Evolutionary conservation across 768 basidiomycete species (phyloP).

Genomic region (Termitomyces sp.): DNA sequence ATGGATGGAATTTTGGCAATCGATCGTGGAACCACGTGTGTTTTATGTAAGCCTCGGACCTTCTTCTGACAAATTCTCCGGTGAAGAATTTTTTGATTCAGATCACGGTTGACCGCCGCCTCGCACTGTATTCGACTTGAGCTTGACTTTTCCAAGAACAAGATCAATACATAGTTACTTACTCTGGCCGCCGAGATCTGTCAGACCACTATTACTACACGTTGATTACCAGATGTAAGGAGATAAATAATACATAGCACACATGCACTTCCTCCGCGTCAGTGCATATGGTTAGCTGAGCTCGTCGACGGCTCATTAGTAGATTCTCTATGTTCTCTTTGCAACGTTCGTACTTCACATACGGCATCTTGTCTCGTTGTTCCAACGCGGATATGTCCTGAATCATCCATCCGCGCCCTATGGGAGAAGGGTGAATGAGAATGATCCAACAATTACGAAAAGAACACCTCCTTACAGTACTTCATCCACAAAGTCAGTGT

Average conservation of each 20-base stretch:
- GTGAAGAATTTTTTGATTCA: too few relatives aligned
- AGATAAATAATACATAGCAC: not conserved
- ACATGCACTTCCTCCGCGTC: not conserved
- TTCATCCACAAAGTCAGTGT: conserved; percentile 47
- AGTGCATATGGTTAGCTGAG: not conserved
- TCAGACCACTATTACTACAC: too few relatives aligned
- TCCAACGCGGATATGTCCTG: conserved; percentile 23
- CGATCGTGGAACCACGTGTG: too few relatives aligned
- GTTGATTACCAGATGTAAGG: not conserved
- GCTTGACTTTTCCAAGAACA: too few relatives aligned
- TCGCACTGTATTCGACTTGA: too few relatives aligned
- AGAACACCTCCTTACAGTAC: conserved; percentile 32
- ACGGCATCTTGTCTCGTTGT: not conserved
- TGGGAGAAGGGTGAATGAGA: not conserved
- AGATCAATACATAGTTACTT: not conserved
- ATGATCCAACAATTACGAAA: not conserved
- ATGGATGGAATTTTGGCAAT: too few relatives aligned
- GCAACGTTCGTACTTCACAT: not conserved
- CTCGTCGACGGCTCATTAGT: not conserved
- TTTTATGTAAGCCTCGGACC: too few relatives aligned
- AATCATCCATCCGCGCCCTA: conserved; percentile 40
- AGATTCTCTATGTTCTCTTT: not conserved
- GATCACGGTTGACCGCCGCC: too few relatives aligned
- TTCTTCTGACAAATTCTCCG: too few relatives aligned
- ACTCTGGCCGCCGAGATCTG: not conserved